These are phyloP conservation scores for Sclerotinia subarctica DNA, from an alignment of 2,329 filamentous ascomycete genomes.

Conservation along the genomic window DNA sequence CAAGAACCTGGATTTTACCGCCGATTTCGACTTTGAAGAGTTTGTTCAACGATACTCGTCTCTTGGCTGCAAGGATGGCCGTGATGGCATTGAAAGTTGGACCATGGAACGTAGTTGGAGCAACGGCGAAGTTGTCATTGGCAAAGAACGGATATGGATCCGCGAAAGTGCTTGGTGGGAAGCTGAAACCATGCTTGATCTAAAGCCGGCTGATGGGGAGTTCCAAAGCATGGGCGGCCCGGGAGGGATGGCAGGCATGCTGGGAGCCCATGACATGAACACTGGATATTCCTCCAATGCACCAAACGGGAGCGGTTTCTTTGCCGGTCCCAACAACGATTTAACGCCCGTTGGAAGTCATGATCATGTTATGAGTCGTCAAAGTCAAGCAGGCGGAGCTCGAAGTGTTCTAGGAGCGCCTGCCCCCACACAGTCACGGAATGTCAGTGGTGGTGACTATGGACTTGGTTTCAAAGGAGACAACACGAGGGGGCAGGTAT, in stretches of 20 bases:
- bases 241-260: constrained; percentile 44
- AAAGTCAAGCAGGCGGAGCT: constrained; percentile 39
- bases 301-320: constrained; percentile 62
- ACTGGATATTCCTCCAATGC: constrained; percentile 62
- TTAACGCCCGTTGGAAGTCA: constrained; percentile 63
- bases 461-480: constrained; percentile 87
- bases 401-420: constrained; percentile 51
- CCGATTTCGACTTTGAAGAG: constrained; percentile 92
- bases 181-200: constrained; percentile 90
- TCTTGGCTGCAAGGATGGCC: constrained; percentile 84
- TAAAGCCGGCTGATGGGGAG: constrained; percentile 52
- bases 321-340: constrained; percentile 58
- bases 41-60: constrained; percentile 79
- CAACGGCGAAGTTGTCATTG: constrained; percentile 92
- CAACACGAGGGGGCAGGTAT: constrained; percentile 66
- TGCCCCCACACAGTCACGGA: constrained; percentile 60
- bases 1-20: constrained; percentile 89
- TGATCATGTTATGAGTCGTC: constrained; percentile 60
- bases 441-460: constrained; percentile 70
- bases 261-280: constrained; percentile 61
- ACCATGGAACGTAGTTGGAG: constrained; percentile 94
- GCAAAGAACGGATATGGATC: constrained; percentile 92
- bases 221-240: constrained; percentile 21
- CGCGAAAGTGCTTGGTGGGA: constrained; percentile 96
- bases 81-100: constrained; percentile 92